A percentile compares a stretch with the other conserved stretches of the same genome.
phyloP scores from a whole-genome alignment of 192 early-diverging fungal genomes.

The Dispira parvispora region DNA sequence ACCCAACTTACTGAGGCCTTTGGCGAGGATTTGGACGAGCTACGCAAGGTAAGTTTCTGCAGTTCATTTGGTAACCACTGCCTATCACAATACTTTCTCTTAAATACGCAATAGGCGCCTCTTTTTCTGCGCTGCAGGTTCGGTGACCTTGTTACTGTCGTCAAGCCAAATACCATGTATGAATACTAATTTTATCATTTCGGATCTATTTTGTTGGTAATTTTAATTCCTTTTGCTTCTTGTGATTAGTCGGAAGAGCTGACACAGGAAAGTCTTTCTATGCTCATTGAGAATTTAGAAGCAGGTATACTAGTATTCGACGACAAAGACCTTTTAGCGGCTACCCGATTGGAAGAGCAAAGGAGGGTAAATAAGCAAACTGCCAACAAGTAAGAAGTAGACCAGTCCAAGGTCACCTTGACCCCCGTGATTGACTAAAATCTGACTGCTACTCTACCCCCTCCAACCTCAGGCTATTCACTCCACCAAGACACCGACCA shows the following conservation, averaged over 20 bases:
- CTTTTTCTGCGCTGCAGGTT: not conserved
- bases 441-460: no score
- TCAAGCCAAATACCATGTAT: not conserved
- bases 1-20: not conserved
- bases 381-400: no score
- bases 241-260: not conserved
- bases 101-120: not conserved
- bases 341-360: no score
- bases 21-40: constrained; percentile 5
- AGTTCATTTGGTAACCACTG: no score
- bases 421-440: no score
- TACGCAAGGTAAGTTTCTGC: constrained; percentile 1
- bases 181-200: not conserved
- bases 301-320: constrained; percentile 5
- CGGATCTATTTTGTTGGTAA: not conserved
- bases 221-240: not conserved
- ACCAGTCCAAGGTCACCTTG: no score
- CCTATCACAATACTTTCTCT: not conserved
- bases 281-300: constrained; percentile 8
- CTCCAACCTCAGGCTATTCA: no score
- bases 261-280: not conserved
- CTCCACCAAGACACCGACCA: no score
- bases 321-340: not conserved
- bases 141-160: no score
- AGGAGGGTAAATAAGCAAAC: no score